Conservation (phyloP, 768 basidiomycete species). For the Neoboletus subvelutipes region DNA sequence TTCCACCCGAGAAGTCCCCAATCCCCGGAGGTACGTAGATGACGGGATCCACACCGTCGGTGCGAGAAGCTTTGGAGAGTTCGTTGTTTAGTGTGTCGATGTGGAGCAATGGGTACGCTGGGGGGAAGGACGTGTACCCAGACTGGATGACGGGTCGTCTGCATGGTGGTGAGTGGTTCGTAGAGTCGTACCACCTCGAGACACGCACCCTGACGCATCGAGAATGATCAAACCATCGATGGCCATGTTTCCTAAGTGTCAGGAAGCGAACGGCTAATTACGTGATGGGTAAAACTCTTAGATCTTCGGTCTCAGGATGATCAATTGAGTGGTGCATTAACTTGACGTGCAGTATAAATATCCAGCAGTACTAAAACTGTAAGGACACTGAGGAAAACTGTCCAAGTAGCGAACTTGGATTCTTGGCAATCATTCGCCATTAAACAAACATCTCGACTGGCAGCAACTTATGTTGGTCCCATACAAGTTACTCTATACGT, state of each 20-base stretch:
- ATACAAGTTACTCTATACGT: conserved; percentile 48
- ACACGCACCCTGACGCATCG: conserved; percentile 67
- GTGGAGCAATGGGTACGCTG: conserved; percentile 80
- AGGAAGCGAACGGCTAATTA: not conserved
- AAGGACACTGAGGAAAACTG: not conserved
- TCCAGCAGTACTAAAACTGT: conserved; percentile 11
- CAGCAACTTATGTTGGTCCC: not conserved
- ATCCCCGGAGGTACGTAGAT: conserved; percentile 56
- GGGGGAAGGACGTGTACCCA: conserved; percentile 74
- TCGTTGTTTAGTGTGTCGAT: conserved; percentile 83
- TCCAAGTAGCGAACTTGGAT: not conserved
- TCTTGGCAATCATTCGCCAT: not conserved
- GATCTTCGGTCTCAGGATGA: not conserved
- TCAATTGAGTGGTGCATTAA: conserved; percentile 6
- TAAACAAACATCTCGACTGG: not conserved
- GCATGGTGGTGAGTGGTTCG: conserved; percentile 9
- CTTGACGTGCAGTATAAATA: conserved; percentile 8
- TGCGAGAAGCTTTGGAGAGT: conserved; percentile 51
- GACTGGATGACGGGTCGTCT: conserved; percentile 87
- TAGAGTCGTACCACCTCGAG: not conserved
- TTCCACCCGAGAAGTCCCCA: conserved; percentile 43
- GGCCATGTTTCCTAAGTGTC: conserved; percentile 46
- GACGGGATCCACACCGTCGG: conserved; percentile 69
- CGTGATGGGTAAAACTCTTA: not conserved
- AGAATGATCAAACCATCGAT: conserved; percentile 83